Base-by-base conservation (phyloP, 139 green algal genomes). In the Chlamydomonas applanata region DNA sequence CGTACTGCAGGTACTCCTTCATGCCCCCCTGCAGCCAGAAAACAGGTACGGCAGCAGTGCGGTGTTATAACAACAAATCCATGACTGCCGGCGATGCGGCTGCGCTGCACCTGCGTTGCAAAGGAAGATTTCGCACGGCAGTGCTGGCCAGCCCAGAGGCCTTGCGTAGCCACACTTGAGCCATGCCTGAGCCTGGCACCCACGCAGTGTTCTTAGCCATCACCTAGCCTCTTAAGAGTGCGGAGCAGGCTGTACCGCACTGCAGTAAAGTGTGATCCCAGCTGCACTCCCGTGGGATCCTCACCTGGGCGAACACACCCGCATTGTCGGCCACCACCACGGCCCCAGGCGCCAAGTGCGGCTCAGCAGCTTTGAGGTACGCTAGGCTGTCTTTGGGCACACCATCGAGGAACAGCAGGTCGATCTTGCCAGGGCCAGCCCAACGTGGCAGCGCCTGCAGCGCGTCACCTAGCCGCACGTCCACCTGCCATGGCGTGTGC, bases 361-460 rank as follows among this genome's bases (percentile, higher is more conserved):
- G 77, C 71, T 91, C 88, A 16, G 88, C 86, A 5, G 86, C 86
- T 30, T 83, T 59, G 0, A 93, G 77, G 76, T 91, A 93, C 7
- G 72, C 52, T 20, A 93, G 80, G 57, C 80, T 82, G 54, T 93
- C 79, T 24, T 82, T 84, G n/a, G 89, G 89, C 16, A 82, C 56
- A 20, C 83, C 89, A 69, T 92, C 89, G 30, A 89, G 71, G 29
- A 93, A 86, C 52, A 93, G 82, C 44, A 93, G 72, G 33, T 91
- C 83, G 32, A 93, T 91, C 33, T 32, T 53, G 69, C 65, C 44
- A 32, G 16, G 34, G 29, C 57, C 69, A 14, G 66, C 22, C 52
- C 32, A 46, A 5, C 65, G 17, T 11, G 76, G 64, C 40, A 90
- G 44, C 46, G 60, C 45, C 60, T 76, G 36, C 25, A 69, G 64